phyloP scores from a whole-genome alignment of 2,329 filamentous ascomycete species.

The Fusarium xylarioides region DNA sequence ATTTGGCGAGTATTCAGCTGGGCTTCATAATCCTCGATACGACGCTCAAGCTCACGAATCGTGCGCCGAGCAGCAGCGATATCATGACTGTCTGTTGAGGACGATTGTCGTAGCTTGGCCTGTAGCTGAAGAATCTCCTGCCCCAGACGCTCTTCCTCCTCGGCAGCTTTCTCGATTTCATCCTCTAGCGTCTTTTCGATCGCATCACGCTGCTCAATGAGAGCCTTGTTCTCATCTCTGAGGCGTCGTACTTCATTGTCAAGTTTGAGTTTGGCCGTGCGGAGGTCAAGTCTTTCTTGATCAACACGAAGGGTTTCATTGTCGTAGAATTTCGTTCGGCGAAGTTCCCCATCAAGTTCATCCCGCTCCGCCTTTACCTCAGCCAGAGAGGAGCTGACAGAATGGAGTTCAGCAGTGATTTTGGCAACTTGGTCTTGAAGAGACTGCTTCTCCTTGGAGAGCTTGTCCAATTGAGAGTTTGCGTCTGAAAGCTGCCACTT shows the following conservation, averaged over 20 bases:
- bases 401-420: slow-evolving; percentile 68
- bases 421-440: slow-evolving; percentile 71
- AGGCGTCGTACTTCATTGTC: slow-evolving; percentile 73
- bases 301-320: slow-evolving; percentile 70
- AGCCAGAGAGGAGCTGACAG: slow-evolving; percentile 63
- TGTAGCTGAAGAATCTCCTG: slow-evolving; percentile 65
- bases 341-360: slow-evolving; percentile 70
- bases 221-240: slow-evolving; percentile 68
- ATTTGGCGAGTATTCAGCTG: slow-evolving; percentile 49
- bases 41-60: slow-evolving; percentile 71
- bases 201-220: slow-evolving; percentile 65
- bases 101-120: slow-evolving; percentile 55
- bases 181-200: slow-evolving; percentile 71
- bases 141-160: slow-evolving; percentile 71
- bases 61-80: slow-evolving; percentile 68
- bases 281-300: slow-evolving; percentile 74
- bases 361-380: slow-evolving; percentile 72
- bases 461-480: slow-evolving; percentile 64
- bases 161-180: slow-evolving; percentile 71
- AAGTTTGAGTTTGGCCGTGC: slow-evolving; percentile 72
- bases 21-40: slow-evolving; percentile 64
- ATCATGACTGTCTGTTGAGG: slow-evolving; percentile 61
- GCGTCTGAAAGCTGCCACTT: slow-evolving; percentile 67
- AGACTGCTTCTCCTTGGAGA: slow-evolving; percentile 67
- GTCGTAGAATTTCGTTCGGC: slow-evolving; percentile 62